Evolutionary conservation across 108 stramenopile species (phyloP), one percentile per base, ranked within the genome.

Genomic region (Skeletonema menzelii): DNA sequence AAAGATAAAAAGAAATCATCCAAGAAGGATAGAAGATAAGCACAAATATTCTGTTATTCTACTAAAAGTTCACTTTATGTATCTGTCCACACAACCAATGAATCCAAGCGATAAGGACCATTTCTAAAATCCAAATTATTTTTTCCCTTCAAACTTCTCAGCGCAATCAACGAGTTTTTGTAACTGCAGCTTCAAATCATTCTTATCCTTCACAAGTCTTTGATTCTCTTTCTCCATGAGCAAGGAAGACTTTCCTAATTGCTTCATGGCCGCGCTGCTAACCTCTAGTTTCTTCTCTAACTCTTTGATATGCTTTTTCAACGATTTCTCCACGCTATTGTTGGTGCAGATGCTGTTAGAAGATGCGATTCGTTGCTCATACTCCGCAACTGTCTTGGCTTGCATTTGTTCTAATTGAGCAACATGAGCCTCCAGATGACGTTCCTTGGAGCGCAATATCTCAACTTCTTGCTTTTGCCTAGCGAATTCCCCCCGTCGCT

Each of bases 201-300:
- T 72, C 59, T 79, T 79, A 67, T 79, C 77, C 19, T 69, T 55
- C 55, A 63, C 57, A 26, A 79, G 47, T 2, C 71, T 60, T 35
- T 68, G 65, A 31, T 79, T 79, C 55, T 79, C 78, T 47, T 79
- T 79, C 44, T 79, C 78, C 78, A 79, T 79, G 22, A 79, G 55
- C 67, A 79, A 63, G 1, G 78, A 79, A 24, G 55, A 66, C 47
- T 80, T 76, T 5, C 79, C 75, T 10, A 76, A 34, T 42, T 80
- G 69, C 30, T 80, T 76, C 79, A 80, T 76, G 6, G 79, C 79
- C 8, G 79, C 79, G 31, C 75, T 70, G 19, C 59, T 69, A 22
- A 80, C 79, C 28, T 76, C 74, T 17, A 76, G 46, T 56, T 79
- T 79, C 66, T 72, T 79, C 61, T 79, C 78, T 31, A 79, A 58